These are phyloP conservation scores for Shiraia sp. DNA, from an alignment of 2,329 filamentous ascomycete genomes.

Conservation along the genomic window DNA sequence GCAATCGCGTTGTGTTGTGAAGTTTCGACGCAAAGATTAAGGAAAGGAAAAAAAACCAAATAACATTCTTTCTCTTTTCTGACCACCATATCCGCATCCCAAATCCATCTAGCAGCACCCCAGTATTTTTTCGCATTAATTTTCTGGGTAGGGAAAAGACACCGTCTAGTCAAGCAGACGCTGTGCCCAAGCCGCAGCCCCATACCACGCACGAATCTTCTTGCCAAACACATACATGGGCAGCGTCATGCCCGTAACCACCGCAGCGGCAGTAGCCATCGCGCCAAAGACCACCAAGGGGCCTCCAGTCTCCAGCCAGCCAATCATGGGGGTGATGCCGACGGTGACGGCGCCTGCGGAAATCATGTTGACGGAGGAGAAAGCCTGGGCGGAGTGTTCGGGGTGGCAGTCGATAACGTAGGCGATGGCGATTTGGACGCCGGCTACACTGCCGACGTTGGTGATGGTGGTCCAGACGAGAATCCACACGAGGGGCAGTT, in stretches of 20 bases:
- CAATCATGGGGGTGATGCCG: slow-evolving; percentile 8
- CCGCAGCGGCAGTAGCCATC: slow-evolving; percentile 6
- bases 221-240: slow-evolving; percentile 17
- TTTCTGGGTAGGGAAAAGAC: too few relatives aligned
- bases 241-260: slow-evolving; percentile 3
- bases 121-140: neutral
- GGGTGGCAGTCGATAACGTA: slow-evolving; percentile 20
- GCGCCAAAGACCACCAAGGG: slow-evolving; percentile 3
- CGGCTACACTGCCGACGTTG: slow-evolving; percentile 9
- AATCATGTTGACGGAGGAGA: slow-evolving; percentile 10
- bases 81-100: too few relatives aligned
- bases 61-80: too few relatives aligned
- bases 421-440: slow-evolving; percentile 8
- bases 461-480: slow-evolving; percentile 13
- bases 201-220: slow-evolving; percentile 16
- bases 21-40: too few relatives aligned
- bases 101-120: too few relatives aligned
- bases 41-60: too few relatives aligned
- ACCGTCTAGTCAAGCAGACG: slow-evolving; percentile 10
- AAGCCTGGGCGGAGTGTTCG: slow-evolving; percentile 14
- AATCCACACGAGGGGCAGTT: slow-evolving; percentile 8
- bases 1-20: too few relatives aligned
- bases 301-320: slow-evolving; percentile 3
- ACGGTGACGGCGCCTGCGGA: slow-evolving; percentile 5
- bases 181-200: slow-evolving; percentile 9